These are phyloP conservation scores for Physcomitrellopsis africana DNA, from an alignment of 225 moss, liverwort and hornwort species.

Conservation along the genomic window DNA sequence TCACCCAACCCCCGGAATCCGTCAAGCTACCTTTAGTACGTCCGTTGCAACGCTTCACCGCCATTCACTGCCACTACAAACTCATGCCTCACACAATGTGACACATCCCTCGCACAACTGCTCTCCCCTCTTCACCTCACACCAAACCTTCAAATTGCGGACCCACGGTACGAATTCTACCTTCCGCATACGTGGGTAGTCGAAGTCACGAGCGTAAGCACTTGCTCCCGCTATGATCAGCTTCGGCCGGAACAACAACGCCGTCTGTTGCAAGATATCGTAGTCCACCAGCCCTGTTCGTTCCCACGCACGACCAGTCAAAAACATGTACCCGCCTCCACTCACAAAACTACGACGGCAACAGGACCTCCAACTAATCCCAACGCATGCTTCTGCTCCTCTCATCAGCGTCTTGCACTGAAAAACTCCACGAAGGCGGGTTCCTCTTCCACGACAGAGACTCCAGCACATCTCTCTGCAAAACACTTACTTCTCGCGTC, in stretches of 20 bases:
- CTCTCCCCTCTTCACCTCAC: constrained; percentile 14
- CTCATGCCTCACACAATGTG: neutral
- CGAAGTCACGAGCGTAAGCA: constrained; percentile 89
- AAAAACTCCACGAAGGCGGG: neutral
- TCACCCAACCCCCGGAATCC: constrained; percentile 23
- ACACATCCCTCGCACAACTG: neutral
- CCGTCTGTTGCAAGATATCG: constrained; percentile 73
- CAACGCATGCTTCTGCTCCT: too few relatives aligned
- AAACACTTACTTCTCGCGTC: neutral
- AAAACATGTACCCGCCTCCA: constrained; percentile 1
- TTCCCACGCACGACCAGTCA: constrained; percentile 25
- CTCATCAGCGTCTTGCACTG: too few relatives aligned
- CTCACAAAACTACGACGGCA: neutral
- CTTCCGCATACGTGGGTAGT: constrained; percentile 86
- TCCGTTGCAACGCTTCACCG: constrained; percentile 10
- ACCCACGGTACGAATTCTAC: constrained; percentile 31
- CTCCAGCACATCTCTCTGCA: neutral
- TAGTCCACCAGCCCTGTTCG: constrained; percentile 77
- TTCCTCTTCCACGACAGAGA: neutral
- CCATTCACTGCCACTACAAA: constrained; percentile 5
- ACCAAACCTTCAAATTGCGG: constrained; percentile 1
- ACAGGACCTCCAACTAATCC: neutral
- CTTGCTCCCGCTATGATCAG: constrained; percentile 85
- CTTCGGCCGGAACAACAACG: constrained; percentile 81
- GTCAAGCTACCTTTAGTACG: constrained; percentile 9